Base-by-base conservation (phyloP, 345 rosid species). In the Acer saccharum region DNA sequence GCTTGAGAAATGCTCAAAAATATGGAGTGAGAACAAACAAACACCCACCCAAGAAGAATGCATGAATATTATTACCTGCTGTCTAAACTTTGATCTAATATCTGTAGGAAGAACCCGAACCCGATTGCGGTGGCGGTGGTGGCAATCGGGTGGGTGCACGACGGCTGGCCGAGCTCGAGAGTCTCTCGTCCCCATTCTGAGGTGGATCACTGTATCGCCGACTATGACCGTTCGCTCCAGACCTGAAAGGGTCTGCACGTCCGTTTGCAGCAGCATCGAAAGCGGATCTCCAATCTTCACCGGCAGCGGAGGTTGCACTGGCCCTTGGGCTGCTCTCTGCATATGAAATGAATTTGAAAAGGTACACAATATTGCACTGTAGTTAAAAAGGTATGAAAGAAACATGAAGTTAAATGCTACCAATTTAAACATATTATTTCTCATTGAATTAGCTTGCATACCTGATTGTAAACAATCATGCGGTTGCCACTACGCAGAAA, bases 261-360 rank as follows among this genome's bases (percentile, higher is more conserved):
- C 98, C 98, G 72, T 89, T 91, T 7, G 93, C 97, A 43, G 98
- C 97, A 20, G 93, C 84, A 69, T 93, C 98, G 65, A 97, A 97
- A 71, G 99, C 99, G 78, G 90, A 83, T 86, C 97, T 97, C 99
- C 99, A 97, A 79, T 94, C 99, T 43, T 97, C 98, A 0, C 94
- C 98, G 13, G 88, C 65, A 25, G 90, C 57, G 0, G 63, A 58
- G 63, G 87, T 21, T 67, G 92, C 94, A 46, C 73, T 87, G 60
- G 86, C 71, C 81, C 89, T 90, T 32, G 98, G 95, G 85, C 98
- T 94, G 86, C 90, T 94, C 54, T 97, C 99, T 93, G 95, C 69
- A 39, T 14, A 57, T 16, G 57, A 69, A 65, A 69, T 8, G 32
- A 3, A 35, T 35, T n/a, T 10, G 12, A 72, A 62, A 21, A 7